Base-by-base conservation (phyloP, 78 protist species). In the Mastigamoeba balamuthi region DNA sequence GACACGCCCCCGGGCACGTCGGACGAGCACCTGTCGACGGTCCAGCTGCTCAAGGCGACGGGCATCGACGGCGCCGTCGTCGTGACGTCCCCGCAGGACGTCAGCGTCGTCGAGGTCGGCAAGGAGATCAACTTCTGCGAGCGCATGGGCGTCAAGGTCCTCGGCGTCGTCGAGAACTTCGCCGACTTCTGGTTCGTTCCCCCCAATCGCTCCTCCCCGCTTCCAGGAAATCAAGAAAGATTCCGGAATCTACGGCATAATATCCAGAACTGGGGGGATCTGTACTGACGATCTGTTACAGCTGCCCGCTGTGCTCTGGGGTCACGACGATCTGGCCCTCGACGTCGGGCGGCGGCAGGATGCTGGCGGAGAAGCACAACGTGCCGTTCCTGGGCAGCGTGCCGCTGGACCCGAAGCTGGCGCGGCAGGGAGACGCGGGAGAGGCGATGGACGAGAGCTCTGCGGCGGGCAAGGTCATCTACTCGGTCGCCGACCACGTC, bases 1-100 rank as follows among this genome's bases (percentile, higher is more conserved):
- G 97, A 93, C 81, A 92, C 98, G 28, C 98, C 98, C 0, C 76
- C 76, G 3, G 98, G 97, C 38, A 94, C 97, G 0, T 83, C 92
- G 0, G 97, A 94, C 58, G 97, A 94, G 81, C 97, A 94, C 83
- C 69, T 94, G 43, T 58, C 93, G 7, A 25, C 80, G 29, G 81
- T 80, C 10, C 30, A 66, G 52, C 69, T 25, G 58, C 80, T 94
- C 7, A 17, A 1, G 27, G 29, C 17, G 27, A 7, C 36, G n/a
- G 27, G 36, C 75, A 71, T 5, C 39, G 74, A 5, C 7, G 71
- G 6, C 5, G 37, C 5, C 6, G 36, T 58, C 4, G n/a, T 66
- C 10, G 10, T 66, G 9, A 30, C 65, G 10, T 17, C 29, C 4
- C 33, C n/a, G 25, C 82, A 87, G 75, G 35, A 69, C 66, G 91